Conservation (phyloP, 2,329 filamentous ascomycete genomes). For the Ophiostoma ips region DNA sequence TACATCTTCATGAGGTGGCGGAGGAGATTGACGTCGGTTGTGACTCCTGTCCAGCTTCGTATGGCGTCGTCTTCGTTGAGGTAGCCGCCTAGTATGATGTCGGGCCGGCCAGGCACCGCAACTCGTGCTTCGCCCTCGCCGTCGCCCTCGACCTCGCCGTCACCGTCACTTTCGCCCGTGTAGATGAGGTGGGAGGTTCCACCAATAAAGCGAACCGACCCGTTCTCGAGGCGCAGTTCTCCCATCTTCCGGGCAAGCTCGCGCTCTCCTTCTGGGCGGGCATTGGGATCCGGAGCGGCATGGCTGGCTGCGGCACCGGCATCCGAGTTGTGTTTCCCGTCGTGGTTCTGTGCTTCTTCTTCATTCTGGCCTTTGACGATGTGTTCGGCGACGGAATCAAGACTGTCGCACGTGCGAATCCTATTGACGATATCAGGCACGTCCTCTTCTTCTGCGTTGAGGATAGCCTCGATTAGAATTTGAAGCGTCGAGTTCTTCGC, state of each 20-base stretch:
- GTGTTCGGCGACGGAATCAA: conserved; percentile 41
- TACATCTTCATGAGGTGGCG: conserved; percentile 92
- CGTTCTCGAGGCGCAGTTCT: conserved; percentile 74
- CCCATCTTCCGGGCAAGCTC: conserved; percentile 89
- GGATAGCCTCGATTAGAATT: conserved; percentile 80
- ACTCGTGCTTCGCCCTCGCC: not conserved
- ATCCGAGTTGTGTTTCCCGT: conserved; percentile 20
- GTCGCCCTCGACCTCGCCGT: conserved; percentile 15
- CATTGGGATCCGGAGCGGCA: conserved; percentile 19
- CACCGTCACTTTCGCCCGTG: conserved; percentile 18
- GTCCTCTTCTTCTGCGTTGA: conserved; percentile 82
- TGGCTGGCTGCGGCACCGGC: conserved; percentile 22
- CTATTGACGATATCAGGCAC: conserved; percentile 67
- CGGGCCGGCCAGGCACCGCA: conserved; percentile 19
- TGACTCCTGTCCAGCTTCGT: conserved; percentile 79
- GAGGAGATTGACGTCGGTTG: conserved; percentile 62
- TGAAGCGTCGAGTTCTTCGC: conserved; percentile 78
- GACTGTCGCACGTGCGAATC: conserved; percentile 72
- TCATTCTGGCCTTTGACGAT: conserved; percentile 28
- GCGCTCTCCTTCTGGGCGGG: conserved; percentile 46
- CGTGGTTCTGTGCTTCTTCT: conserved; percentile 14
- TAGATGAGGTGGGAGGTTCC: conserved; percentile 91
- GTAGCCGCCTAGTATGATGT: conserved; percentile 7
- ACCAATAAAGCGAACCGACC: conserved; percentile 78
- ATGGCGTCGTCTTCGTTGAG: conserved; percentile 50